These are phyloP conservation scores for Russula sp. DNA, from an alignment of 768 basidiomycete genomes.

Conservation along the genomic window DNA sequence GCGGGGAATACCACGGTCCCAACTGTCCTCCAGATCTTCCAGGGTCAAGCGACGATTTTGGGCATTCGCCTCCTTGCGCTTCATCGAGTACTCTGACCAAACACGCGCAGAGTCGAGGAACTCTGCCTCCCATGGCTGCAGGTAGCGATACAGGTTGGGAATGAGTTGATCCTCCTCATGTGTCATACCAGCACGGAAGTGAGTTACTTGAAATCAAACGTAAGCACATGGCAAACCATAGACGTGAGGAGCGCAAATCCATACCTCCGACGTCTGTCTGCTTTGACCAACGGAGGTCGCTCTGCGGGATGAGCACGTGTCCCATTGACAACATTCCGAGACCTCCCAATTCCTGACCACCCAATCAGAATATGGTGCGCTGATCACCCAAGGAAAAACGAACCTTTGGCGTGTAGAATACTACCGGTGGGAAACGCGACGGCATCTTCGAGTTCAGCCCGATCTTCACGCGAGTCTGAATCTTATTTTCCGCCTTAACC, in stretches of 20 bases:
- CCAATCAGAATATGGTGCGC: conserved; percentile 8
- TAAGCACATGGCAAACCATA: not conserved
- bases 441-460: conserved; percentile 99
- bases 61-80: conserved; percentile 98
- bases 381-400: conserved; percentile 14
- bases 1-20: conserved; percentile 98
- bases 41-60: conserved; percentile 95
- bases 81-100: conserved; percentile 99
- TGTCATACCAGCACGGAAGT: conserved; percentile 99
- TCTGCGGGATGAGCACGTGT: conserved; percentile 96
- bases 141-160: conserved; percentile 94
- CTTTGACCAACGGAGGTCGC: conserved; percentile 95
- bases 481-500: conserved; percentile 99
- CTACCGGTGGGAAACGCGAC: conserved; percentile 94
- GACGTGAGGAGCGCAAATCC: conserved; percentile 18
- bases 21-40: conserved; percentile 96
- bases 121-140: conserved; percentile 97
- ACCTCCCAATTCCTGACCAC: conserved; percentile 79
- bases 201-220: conserved; percentile 64
- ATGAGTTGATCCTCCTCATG: conserved; percentile 94
- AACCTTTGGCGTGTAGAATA: conserved; percentile 93
- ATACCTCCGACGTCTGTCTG: conserved; percentile 91
- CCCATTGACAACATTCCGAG: conserved; percentile 99
- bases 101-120: conserved; percentile 98
- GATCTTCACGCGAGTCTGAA: conserved; percentile 99